Evolutionary conservation across 2,329 filamentous ascomycete genomes (phyloP), one percentile per base, ranked within the genome.

Genomic region (Hypoxylon sp.): DNA sequence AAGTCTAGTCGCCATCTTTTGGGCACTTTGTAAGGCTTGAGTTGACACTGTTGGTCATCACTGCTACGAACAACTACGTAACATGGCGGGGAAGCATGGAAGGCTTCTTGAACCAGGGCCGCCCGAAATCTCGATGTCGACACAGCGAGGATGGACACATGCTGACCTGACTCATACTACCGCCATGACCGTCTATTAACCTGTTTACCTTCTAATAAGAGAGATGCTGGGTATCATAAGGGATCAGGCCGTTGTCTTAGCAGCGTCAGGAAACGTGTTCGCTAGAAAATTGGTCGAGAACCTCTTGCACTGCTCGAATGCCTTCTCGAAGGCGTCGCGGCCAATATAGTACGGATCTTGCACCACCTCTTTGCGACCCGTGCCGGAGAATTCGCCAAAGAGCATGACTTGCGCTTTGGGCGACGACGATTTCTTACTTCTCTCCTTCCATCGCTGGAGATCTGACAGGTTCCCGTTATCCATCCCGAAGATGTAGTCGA

Each of bases 401-500:
- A 98, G 77, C 81, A 90, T 88, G 49, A 96, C 85, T 70, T 84
- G 81, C 3, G 85, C 86, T 71, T 83, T 85, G 26, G 79, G 74
- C 27, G 83, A 79, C n/a, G 76, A 74, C 8, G 81, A 78, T 64
- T 83, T 84, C 64, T 84, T 79, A n/a, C 43, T 59, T 57, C 81
- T 77, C 55, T 72, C 68, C 63, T 85, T 79, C 70, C 88, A 75
- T 27, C 85, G 85, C 7, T 82, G 79, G 40, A 96, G 78, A 72
- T 98, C 98, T 45, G 87, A 85, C 43, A 96, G 79, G 73, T 98
- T 98, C 41, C 87, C 85, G 45, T 85, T 81, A 72, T 99, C 95
- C 95, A 99, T 99, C 59, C 91, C 93, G 55, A 99, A 87, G 58
- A 99, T 87, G 76, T 96, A 98, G 75, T 98, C 92, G 70, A 97